These are phyloP conservation scores for Tulasnella sp. DNA, from an alignment of 768 basidiomycete species.

Conservation along the genomic window DNA sequence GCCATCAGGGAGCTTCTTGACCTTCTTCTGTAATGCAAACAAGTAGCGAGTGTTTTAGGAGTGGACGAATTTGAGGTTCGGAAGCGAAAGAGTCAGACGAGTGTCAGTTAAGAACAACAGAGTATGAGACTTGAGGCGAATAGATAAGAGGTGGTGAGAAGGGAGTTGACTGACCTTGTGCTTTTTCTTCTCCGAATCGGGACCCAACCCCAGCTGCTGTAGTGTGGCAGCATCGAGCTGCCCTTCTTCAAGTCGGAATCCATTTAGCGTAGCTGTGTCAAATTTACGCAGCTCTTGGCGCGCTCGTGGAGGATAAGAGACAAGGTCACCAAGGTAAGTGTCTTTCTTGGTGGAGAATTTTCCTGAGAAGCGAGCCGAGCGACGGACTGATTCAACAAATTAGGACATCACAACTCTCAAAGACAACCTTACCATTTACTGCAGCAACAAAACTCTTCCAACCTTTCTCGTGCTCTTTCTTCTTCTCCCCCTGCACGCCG, in stretches of 20 bases:
- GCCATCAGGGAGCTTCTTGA: neutral
- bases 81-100: neutral
- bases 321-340: conserved; percentile 11
- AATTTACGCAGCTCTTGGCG: neutral
- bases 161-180: conserved; percentile 6
- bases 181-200: conserved; percentile 13
- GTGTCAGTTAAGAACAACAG: neutral
- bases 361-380: neutral
- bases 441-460: conserved; percentile 7
- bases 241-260: conserved; percentile 12
- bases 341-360: conserved; percentile 15
- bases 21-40: conserved; percentile 1
- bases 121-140: neutral
- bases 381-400: neutral
- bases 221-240: conserved; percentile 11
- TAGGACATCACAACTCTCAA: no score
- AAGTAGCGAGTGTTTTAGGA: neutral
- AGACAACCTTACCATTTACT: neutral
- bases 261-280: conserved; percentile 2
- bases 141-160: neutral
- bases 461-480: conserved; percentile 11
- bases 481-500: neutral
- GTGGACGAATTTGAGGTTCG: neutral
- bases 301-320: neutral
- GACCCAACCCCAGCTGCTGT: conserved; percentile 12